phyloP scores from a whole-genome alignment of 2,329 filamentous ascomycete genomes.

The Sporothrix dimorphospora region DNA sequence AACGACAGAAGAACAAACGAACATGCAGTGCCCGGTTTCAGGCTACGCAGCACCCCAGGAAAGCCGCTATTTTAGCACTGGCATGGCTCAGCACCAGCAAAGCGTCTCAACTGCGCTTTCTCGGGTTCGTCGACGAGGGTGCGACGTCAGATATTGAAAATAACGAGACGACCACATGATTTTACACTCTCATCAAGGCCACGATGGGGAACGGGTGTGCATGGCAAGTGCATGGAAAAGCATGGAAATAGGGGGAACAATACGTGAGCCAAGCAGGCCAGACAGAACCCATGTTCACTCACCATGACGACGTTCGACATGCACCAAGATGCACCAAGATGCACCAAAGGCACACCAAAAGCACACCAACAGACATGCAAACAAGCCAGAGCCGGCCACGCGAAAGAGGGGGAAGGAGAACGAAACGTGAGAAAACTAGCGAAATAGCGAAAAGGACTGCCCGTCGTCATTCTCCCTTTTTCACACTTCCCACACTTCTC shows the following conservation, averaged over 20 bases:
- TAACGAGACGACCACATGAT: not conserved
- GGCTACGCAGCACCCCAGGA: not conserved
- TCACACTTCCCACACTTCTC: not conserved
- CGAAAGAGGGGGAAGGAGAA: not conserved
- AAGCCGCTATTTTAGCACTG: not conserved
- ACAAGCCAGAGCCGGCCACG: conserved; percentile 1
- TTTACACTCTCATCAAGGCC: not conserved
- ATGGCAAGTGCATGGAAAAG: not conserved
- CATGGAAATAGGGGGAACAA: not conserved
- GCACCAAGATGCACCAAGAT: not conserved
- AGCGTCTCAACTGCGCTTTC: not conserved
- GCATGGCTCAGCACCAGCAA: not conserved
- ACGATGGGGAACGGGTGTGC: not conserved
- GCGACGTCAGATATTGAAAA: not conserved
- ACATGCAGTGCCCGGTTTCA: conserved; percentile 6
- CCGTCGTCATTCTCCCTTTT: not conserved
- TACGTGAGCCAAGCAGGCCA: not conserved
- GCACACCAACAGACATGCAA: not conserved
- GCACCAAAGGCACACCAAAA: not conserved
- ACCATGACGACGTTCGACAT: not conserved
- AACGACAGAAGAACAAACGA: not conserved
- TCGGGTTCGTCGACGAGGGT: not conserved
- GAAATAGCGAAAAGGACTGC: not conserved
- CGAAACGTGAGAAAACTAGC: not conserved
- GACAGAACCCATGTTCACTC: not conserved